Conservation (phyloP, 2,329 filamentous ascomycete genomes). For the Fusarium xylarioides region DNA sequence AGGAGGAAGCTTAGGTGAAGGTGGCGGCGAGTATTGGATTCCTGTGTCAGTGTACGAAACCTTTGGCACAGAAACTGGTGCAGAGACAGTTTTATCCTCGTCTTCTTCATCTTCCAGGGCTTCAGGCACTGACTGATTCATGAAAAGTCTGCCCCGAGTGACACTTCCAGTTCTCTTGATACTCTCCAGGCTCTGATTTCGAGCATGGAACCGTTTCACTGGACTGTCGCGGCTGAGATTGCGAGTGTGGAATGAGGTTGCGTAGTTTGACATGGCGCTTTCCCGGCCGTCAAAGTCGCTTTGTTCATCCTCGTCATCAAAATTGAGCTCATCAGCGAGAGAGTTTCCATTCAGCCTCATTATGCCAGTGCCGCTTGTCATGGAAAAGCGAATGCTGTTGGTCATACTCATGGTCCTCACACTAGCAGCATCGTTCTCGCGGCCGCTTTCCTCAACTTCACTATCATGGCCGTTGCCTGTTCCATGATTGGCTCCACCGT, state of each 20-base stretch:
- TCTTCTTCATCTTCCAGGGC: conserved; percentile 65
- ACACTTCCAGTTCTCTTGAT: conserved; percentile 64
- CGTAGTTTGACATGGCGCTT: conserved; percentile 63
- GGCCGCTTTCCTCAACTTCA: conserved; percentile 68
- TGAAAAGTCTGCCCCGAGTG: conserved; percentile 60
- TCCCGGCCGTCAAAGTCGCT: conserved; percentile 77
- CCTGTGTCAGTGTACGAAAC: conserved; percentile 76
- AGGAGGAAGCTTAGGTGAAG: conserved; percentile 68
- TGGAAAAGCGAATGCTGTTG: conserved; percentile 77
- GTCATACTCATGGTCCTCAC: conserved; percentile 76
- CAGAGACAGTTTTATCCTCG: conserved; percentile 54
- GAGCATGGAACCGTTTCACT: conserved; percentile 57
- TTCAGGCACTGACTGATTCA: conserved; percentile 65
- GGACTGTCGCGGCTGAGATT: conserved; percentile 68
- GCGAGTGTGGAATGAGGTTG: conserved; percentile 58
- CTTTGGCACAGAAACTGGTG: conserved; percentile 48
- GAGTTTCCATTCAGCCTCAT: conserved; percentile 74
- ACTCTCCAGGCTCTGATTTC: conserved; percentile 68
- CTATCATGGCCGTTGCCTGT: conserved; percentile 56
- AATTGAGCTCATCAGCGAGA: conserved; percentile 89
- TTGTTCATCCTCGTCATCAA: conserved; percentile 81
- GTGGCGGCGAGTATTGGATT: conserved; percentile 84
- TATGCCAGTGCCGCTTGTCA: conserved; percentile 65
- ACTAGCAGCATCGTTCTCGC: conserved; percentile 77
- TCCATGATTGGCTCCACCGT: conserved; percentile 39